phyloP scores from a whole-genome alignment of 495 filamentous ascomycete species.

The Penicillium atrosanguineum region DNA sequence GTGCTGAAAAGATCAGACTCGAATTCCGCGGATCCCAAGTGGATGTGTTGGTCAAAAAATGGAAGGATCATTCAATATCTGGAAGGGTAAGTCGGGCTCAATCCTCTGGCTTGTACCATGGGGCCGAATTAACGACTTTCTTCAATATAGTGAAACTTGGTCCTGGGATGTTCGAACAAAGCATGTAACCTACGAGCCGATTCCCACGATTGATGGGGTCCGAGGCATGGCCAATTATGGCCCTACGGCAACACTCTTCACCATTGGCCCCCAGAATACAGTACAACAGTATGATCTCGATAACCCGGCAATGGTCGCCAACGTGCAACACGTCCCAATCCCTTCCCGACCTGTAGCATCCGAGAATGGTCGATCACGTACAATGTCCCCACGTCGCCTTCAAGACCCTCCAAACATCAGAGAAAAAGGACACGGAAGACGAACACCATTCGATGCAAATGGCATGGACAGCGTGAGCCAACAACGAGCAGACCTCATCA shows the following conservation, averaged over 20 bases:
- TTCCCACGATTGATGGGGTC: conserved; percentile 80
- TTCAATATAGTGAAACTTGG: conserved; percentile 69
- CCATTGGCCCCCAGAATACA: conserved; percentile 79
- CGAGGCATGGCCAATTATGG: conserved; percentile 84
- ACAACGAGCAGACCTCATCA: conserved; percentile 57
- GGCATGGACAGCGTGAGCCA: conserved; percentile 44
- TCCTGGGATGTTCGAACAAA: conserved; percentile 98
- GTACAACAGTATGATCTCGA: conserved; percentile 95
- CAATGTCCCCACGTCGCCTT: conserved; percentile 29
- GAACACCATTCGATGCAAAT: conserved; percentile 43
- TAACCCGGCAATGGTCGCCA: conserved; percentile 73
- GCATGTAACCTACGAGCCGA: conserved; percentile 81
- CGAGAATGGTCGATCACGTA: conserved; percentile 51
- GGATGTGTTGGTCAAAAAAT: conserved; percentile 98
- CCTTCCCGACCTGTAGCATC: conserved; percentile 75
- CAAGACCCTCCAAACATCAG: conserved; percentile 38
- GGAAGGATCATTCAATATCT: conserved; percentile 91
- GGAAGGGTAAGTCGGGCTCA: conserved; percentile 67
- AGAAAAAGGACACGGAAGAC: conserved; percentile 25
- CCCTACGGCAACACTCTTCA: conserved; percentile 87
- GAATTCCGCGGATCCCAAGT: conserved; percentile 72
- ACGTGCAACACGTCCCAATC: conserved; percentile 77
- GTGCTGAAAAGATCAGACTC: conserved; percentile 78
- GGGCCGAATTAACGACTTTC: neutral
- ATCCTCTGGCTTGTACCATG: neutral